Base-by-base conservation (phyloP, 306 rosid genomes). In the Rubus parviflorus region DNA sequence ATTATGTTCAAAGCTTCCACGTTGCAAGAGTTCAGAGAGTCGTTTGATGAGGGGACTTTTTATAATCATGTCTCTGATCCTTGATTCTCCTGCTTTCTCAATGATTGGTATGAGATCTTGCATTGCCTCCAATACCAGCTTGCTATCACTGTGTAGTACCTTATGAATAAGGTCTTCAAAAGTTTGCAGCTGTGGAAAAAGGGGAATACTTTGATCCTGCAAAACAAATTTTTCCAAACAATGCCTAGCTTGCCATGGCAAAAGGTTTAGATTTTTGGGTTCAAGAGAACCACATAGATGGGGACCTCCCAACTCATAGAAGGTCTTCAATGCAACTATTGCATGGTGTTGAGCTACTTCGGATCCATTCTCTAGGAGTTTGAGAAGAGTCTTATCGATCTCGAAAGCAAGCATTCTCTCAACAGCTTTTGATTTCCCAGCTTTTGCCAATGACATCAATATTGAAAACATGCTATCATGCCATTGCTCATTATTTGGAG, bases 401-500 rank as follows among this genome's bases (percentile, higher is more conserved):
- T 51, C 80, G 52, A 53, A 81, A 70, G 72, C 68, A 37, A 75
- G 58, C 77, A 81, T 81, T 70, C 71, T 68, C 46, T 81, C 76
- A 2, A 75, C 80, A 42, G 80, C 84, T 70, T 70, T 81, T 48
- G 73, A 75, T 72, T 81, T 81, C 6, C 84, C 77, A 13, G 77
- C 80, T 77, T 70, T 81, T 61, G 35, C 30, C 77, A 81, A 63
- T 3, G 80, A 81, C 53, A 70, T 70, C 58, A 81, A 64, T 75
- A 81, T 57, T 40, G 80, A 75, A 76, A 75, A 75, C 66, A 81
- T 45, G 68, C 77, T 75, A 53, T 75, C 84, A 30, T 81, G 80
- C 84, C 84, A 81, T 51, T 81, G 77, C 77, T 81, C 68, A n/a
- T 62, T 46, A 69, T 76, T 67, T 58, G 74, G 84, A 41, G 84